phyloP scores from a whole-genome alignment of 1,284 basidiomycete genomes.

The Fomitopsis pinicola region DNA sequence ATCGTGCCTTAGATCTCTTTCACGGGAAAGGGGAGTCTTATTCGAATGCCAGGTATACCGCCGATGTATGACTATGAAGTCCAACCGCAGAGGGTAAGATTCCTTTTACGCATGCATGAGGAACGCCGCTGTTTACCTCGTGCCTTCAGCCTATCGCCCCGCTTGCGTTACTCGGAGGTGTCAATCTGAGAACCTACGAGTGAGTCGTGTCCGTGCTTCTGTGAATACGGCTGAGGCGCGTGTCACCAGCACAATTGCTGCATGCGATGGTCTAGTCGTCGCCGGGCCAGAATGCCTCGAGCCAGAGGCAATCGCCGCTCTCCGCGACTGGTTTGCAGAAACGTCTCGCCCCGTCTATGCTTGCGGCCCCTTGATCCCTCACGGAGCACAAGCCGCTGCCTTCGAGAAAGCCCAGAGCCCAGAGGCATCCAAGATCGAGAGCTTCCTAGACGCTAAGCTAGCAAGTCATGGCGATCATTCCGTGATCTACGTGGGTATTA shows the following conservation, averaged over 20 bases:
- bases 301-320: conserved; percentile 1
- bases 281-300: background rate
- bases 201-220: background rate
- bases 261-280: background rate
- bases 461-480: background rate
- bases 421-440: background rate
- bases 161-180: background rate
- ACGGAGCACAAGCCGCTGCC: background rate
- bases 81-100: background rate
- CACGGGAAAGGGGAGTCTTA: background rate
- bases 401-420: background rate
- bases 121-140: background rate
- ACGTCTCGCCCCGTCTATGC: conserved; percentile 1
- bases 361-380: conserved; percentile 4
- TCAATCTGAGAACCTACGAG: background rate
- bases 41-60: background rate
- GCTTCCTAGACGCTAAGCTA: background rate
- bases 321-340: conserved; percentile 1
- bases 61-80: conserved; percentile 4
- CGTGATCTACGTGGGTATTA: background rate
- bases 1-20: background rate
- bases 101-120: background rate
- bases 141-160: background rate
- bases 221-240: background rate
- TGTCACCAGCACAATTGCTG: background rate